Conservation (phyloP, 306 rosid species). For the Trichosanthes truncata region DNA sequence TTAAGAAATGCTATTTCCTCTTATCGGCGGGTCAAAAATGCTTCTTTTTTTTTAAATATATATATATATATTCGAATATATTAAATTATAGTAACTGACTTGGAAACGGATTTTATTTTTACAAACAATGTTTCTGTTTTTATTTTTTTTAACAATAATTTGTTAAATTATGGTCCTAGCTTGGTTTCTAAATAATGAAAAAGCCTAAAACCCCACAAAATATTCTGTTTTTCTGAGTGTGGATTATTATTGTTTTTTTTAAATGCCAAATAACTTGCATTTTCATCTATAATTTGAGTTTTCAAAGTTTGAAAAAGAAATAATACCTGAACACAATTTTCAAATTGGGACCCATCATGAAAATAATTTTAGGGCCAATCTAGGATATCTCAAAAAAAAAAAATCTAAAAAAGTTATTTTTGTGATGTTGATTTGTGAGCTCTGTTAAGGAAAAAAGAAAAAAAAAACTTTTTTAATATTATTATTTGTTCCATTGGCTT, state of each 20-base stretch:
- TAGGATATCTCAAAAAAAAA: neutral
- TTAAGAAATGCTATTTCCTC: too few relatives aligned
- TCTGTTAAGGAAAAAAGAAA: neutral
- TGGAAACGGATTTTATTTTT: neutral
- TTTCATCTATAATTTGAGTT: neutral
- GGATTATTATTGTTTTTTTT: neutral
- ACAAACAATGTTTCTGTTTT: neutral
- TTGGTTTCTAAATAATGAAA: neutral
- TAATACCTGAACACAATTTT: neutral
- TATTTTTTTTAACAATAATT: neutral
- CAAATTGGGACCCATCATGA: neutral
- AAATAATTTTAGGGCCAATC: neutral
- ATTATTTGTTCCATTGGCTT: neutral
- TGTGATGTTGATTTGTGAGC: neutral
- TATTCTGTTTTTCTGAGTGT: neutral
- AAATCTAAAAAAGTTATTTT: neutral
- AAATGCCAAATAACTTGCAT: neutral
- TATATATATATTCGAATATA: too few relatives aligned
- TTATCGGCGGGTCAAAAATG: too few relatives aligned
- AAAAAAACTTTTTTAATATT: neutral
- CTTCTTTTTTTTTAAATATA: too few relatives aligned
- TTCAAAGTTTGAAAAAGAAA: neutral
- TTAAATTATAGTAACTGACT: neutral
- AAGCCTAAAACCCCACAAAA: neutral
- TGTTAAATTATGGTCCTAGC: conserved; percentile 4